A percentile compares a stretch with the other conserved stretches of the same genome.
These are phyloP conservation scores for Fusarium mexicanum DNA, from an alignment of 2,329 filamentous ascomycete species.

Conservation along the genomic window DNA sequence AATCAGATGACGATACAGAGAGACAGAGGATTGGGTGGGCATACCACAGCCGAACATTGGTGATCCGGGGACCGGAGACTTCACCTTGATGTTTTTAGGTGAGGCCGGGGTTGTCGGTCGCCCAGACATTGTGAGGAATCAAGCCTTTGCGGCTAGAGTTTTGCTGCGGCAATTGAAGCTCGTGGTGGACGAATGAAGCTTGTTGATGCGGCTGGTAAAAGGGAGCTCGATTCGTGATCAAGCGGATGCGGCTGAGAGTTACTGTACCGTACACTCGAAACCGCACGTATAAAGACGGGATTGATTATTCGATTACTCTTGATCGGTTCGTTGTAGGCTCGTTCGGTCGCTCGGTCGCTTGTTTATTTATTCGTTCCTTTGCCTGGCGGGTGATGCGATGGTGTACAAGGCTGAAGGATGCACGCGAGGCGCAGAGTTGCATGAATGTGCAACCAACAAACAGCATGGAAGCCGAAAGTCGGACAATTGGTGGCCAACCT, in stretches of 20 bases:
- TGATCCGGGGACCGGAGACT: slow-evolving; percentile 65
- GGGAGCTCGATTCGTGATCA: slow-evolving; percentile 2
- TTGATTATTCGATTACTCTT: not conserved
- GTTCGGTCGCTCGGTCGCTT: not conserved
- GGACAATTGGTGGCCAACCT: slow-evolving; percentile 17
- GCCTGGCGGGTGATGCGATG: slow-evolving; percentile 7
- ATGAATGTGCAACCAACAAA: not conserved
- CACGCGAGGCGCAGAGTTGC: slow-evolving; percentile 10
- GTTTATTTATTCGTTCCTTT: not conserved
- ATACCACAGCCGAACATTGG: slow-evolving; percentile 73
- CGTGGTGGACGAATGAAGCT: not conserved
- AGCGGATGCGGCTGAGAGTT: not conserved
- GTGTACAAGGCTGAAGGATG: slow-evolving; percentile 26
- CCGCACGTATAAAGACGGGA: not conserved
- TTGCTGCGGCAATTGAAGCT: not conserved
- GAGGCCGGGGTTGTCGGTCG: slow-evolving; percentile 62
- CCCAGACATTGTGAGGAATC: slow-evolving; percentile 52
- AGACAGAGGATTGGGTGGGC: slow-evolving; percentile 40
- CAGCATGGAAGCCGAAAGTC: slow-evolving; percentile 18
- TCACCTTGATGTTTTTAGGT: slow-evolving; percentile 68
- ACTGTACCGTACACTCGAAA: not conserved
- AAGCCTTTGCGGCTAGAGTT: not conserved
- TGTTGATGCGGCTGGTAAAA: not conserved
- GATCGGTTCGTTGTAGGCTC: not conserved
- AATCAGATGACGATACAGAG: slow-evolving; percentile 42